These are phyloP conservation scores for Chalciporus chontae DNA, from an alignment of 768 basidiomycete species.

Conservation along the genomic window DNA sequence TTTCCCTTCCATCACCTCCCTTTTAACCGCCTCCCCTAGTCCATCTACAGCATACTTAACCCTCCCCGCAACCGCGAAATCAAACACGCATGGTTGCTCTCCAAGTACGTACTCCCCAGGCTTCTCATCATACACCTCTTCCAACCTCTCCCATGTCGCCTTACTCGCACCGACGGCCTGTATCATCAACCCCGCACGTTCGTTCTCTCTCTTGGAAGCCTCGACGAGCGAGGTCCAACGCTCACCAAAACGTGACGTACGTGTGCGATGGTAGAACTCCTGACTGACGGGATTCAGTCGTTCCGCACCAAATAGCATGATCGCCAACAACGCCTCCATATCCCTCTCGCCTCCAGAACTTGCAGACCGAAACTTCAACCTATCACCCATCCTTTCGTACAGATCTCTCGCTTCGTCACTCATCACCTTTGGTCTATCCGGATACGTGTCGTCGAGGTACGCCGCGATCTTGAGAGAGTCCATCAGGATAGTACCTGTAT, in stretches of 20 bases:
- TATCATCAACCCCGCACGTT: constrained; percentile 22
- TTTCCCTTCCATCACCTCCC: constrained; percentile 8
- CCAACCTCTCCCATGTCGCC: constrained; percentile 26
- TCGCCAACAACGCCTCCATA: constrained; percentile 4
- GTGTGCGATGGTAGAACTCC: constrained; percentile 38
- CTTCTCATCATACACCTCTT: constrained; percentile 10
- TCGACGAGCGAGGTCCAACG: constrained; percentile 33
- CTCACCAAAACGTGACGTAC: constrained; percentile 32
- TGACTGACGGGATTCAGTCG: constrained; percentile 33
- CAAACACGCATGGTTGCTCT: constrained; percentile 15
- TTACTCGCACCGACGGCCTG: constrained; percentile 13
- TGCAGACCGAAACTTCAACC: constrained; percentile 12
- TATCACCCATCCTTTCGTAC: constrained; percentile 29
- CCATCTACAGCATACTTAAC: constrained; percentile 9
- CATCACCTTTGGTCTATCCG: constrained; percentile 38
- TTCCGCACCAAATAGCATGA: constrained; percentile 21
- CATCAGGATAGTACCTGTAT: constrained; percentile 34
- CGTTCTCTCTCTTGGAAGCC: constrained; percentile 26
- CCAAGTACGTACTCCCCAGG: constrained; percentile 9
- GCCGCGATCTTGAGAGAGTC: constrained; percentile 46
- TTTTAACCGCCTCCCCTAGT: constrained; percentile 12
- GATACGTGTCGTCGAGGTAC: constrained; percentile 51
- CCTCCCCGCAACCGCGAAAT: constrained; percentile 21
- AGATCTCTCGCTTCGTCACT: constrained; percentile 31
- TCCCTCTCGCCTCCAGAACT: not conserved